Evolutionary conservation across 2,329 filamentous ascomycete genomes (phyloP), one percentile per base, ranked within the genome.

Genomic region (Colletotrichum kahawae): DNA sequence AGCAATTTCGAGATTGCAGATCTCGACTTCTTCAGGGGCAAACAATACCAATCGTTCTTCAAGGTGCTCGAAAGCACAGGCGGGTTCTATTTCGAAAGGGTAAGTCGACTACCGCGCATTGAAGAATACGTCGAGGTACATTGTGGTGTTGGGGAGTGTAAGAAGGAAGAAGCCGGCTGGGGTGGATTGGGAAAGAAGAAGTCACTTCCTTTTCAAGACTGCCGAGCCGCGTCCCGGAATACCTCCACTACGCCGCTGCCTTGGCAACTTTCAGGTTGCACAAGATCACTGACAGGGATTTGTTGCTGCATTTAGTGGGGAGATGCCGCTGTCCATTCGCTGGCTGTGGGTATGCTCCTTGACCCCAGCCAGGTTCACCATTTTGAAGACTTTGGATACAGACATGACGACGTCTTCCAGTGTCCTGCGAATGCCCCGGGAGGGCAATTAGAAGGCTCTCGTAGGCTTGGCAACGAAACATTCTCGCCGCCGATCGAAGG

Each of bases 1-100:
- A 86, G 84, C 76, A 88, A 88, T 74, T 88, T 88, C 64, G 86
- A 88, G 79, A 87, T 88, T 70, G 86, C 85, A 36, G 82, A 86
- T 73, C 81, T 88, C 80, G 85, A 87, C 70, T 85, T 87, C 70
- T 88, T 87, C 80, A 82, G 86, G 31, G 80, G 82, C 7, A 79
- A 77, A 59, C 80, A 79, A 48, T 88, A 88, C 63, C 84, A 86
- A 72, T 83, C 84, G 12, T 81, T 86, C 24, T 87, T 86, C 70
- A 79, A 83, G 16, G 83, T 84, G 64, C 78, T 88, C 16, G 86
- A 87, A 62, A 80, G 78, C 60, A 82, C 82, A 38, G 85, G 84
- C 4, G 86, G 86, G 2, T 88, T 88, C 74, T 88, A 87, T 69
- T 81, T 82, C 66, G 86, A 87, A 76, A 79, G 86, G 67, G 84